These are phyloP conservation scores for Veloboletus limbatus DNA, from an alignment of 1,284 basidiomycete species.

Conservation along the genomic window DNA sequence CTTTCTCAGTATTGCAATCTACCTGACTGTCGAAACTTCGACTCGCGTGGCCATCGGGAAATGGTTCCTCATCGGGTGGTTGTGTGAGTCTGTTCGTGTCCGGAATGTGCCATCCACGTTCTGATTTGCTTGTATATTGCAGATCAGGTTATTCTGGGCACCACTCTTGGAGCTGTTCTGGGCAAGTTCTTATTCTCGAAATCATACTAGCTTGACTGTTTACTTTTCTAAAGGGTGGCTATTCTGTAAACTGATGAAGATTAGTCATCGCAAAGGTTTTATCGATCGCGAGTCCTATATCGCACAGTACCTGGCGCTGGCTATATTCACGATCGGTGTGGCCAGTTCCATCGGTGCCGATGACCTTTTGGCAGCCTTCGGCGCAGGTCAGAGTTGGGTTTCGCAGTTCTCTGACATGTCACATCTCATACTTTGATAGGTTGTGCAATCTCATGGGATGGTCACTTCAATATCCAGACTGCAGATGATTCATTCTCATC, in stretches of 20 bases:
- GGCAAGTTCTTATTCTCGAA: conserved; percentile 45
- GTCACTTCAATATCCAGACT: conserved; percentile 83
- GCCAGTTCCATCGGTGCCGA: conserved; percentile 80
- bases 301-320: conserved; percentile 84
- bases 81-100: conserved; percentile 50
- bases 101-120: not conserved
- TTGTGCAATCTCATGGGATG: conserved; percentile 92
- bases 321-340: conserved; percentile 77
- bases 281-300: conserved; percentile 93
- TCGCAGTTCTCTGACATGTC: not conserved
- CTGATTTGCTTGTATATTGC: conserved; percentile 7
- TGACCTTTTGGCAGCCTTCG: conserved; percentile 88
- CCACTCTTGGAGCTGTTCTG: conserved; percentile 70
- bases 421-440: conserved; percentile 39
- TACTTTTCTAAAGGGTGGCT: conserved; percentile 45
- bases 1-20: conserved; percentile 86
- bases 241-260: conserved; percentile 82
- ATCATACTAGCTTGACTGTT: too few relatives aligned
- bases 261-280: conserved; percentile 70
- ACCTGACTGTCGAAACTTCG: conserved; percentile 74
- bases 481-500: conserved; percentile 86
- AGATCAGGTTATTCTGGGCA: conserved; percentile 89
- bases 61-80: conserved; percentile 82
- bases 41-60: conserved; percentile 63
- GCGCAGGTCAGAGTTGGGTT: conserved; percentile 64